Evolutionary conservation across 2,329 filamentous ascomycete species (phyloP), one percentile per base, ranked within the genome.

Genomic region (Colletotrichum destructivum): DNA sequence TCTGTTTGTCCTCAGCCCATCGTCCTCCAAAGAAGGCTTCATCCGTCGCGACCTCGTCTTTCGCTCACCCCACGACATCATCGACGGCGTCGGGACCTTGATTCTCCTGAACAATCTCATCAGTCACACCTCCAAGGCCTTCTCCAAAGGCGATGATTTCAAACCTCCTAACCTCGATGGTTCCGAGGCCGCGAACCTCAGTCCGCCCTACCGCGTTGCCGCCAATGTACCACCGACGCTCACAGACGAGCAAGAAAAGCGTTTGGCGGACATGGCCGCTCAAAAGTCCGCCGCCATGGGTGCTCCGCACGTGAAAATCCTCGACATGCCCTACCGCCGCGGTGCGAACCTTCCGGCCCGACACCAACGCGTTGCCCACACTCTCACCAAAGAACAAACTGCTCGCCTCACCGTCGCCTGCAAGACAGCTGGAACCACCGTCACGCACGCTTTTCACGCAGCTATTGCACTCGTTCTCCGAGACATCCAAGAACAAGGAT

Each of bases 81-180:
- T 84, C 7, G 82, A 84, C 42, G 82, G 82, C 0, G 79, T 84
- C 2, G 82, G 82, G 7, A 80, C 81, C 2, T 76, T 84, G 4
- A 76, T 77, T 3, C 73, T 83, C 2, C 71, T 83, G 35, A 76
- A 82, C 62, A 80, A 77, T n/a, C 73, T 80, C 2, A 60, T 80
- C 8, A 15, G 42, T 3, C 74, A 77, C 46, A 76, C 78, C 0
- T 70, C 78, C 0, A 57, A 76, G 4, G 77, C 78, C 0, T 78
- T 77, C 21, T 38, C 64, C 0, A 40, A 75, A 5, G 73, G 72
- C 0, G 65, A 72, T 3, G 23, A 42, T 1, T 77, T 64, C 18
- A 13, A 66, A 0, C 11, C 69, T 0, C 77, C 77, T 0, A 4
- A 23, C 1, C 69, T 79, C 1, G 75, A 79, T 8, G 74, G 75